phyloP scores from a whole-genome alignment of 495 filamentous ascomycete species.

The Hypoxylon perforatum region DNA sequence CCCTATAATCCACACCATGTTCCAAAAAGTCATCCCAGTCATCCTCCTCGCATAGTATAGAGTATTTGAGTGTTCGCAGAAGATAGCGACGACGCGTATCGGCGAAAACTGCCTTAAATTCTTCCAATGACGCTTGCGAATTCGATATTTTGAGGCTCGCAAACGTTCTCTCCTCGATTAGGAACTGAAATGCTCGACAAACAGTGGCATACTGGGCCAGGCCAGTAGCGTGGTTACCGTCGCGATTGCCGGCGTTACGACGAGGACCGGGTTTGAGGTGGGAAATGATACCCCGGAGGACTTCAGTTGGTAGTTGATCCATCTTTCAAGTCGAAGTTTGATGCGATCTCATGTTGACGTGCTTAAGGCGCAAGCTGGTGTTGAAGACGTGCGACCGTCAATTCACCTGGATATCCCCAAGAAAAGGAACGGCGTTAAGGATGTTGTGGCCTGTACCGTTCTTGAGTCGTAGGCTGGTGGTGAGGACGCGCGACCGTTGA shows the following conservation, averaged over 20 bases:
- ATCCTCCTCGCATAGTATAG: neutral
- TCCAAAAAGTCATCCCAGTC: no score
- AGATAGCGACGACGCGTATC: slow-evolving; percentile 4
- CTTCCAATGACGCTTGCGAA: neutral
- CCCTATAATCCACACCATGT: no score
- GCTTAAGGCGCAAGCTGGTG: no score
- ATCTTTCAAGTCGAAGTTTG: neutral
- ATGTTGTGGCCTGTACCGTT: no score
- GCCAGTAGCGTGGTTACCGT: neutral
- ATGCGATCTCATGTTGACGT: no score
- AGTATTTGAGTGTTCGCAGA: neutral
- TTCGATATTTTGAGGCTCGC: neutral
- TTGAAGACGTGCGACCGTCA: no score
- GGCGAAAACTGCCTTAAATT: neutral
- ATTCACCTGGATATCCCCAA: no score
- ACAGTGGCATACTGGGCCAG: slow-evolving; percentile 9
- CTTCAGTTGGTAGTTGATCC: slow-evolving; percentile 10
- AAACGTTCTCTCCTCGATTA: slow-evolving; percentile 9
- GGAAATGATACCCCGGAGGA: slow-evolving; percentile 1
- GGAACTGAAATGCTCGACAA: slow-evolving; percentile 1
- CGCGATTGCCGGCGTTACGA: no score
- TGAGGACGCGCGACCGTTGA: no score
- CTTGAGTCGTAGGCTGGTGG: no score
- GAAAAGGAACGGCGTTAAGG: no score
- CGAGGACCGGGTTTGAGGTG: no score